These are phyloP conservation scores for Fraxinus excelsior DNA, from an alignment of 257 asterid genomes.

Conservation along the genomic window DNA sequence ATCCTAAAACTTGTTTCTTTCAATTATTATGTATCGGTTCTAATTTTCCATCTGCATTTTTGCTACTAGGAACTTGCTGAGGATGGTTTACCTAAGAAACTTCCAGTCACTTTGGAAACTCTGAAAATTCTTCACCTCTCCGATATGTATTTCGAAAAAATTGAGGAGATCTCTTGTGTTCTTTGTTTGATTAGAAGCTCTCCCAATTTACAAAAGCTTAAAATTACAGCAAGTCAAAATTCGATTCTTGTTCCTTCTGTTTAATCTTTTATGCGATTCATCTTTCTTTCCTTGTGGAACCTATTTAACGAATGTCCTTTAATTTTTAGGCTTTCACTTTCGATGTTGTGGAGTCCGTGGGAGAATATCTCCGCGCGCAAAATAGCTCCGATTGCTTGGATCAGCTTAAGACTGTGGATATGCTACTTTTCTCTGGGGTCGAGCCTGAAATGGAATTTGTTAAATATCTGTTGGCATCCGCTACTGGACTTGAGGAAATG, in stretches of 20 bases:
- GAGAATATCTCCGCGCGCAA: constrained; percentile 49
- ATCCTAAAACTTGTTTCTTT: neutral
- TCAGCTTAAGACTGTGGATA: constrained; percentile 47
- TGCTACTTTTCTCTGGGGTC: constrained; percentile 50
- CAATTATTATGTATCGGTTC: neutral
- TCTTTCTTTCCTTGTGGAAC: neutral
- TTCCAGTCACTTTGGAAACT: constrained; percentile 36
- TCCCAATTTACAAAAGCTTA: constrained; percentile 52
- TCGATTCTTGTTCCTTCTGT: neutral
- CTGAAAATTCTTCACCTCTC: constrained; percentile 50
- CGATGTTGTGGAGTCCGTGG: constrained; percentile 49
- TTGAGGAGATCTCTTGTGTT: constrained; percentile 47
- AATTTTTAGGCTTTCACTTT: constrained; percentile 46
- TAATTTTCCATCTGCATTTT: neutral
- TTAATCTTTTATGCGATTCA: neutral
- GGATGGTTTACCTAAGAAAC: constrained; percentile 49
- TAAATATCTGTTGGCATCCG: constrained; percentile 52
- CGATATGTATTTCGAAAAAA: constrained; percentile 48
- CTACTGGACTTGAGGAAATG: constrained; percentile 52
- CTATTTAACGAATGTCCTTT: neutral
- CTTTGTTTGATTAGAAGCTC: constrained; percentile 62
- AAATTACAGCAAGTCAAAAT: constrained; percentile 42
- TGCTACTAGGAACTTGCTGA: constrained; percentile 48
- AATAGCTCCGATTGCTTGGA: constrained; percentile 34
- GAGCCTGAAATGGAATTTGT: constrained; percentile 66